A percentile compares a stretch with the other conserved stretches of the same genome.
Conservation (phyloP, 805 yeast species). For the Saccharomycopsis vini region DNA sequence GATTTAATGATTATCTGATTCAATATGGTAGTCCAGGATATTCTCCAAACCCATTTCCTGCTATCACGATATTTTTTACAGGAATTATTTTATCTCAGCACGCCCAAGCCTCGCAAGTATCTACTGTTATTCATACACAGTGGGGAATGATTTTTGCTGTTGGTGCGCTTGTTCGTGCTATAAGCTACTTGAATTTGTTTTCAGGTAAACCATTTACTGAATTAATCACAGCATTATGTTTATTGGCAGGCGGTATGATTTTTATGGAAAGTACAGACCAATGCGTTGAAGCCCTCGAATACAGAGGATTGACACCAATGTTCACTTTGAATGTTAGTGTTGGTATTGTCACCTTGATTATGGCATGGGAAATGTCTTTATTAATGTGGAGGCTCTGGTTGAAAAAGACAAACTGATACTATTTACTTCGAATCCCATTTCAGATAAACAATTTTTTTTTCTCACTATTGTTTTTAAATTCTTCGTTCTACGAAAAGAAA, state of each 20-base stretch:
- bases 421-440: too few relatives aligned
- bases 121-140: conserved; percentile 77
- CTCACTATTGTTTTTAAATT: too few relatives aligned
- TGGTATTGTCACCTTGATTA: conserved; percentile 65
- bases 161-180: conserved; percentile 69
- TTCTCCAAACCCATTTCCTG: conserved; percentile 92
- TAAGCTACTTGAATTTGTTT: conserved; percentile 46
- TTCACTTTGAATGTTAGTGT: conserved; percentile 82
- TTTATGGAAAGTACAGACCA: conserved; percentile 92
- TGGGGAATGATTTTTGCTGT: conserved; percentile 87
- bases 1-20: too few relatives aligned
- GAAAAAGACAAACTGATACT: neutral
- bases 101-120: conserved; percentile 68
- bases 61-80: conserved; percentile 90
- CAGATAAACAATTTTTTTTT: too few relatives aligned
- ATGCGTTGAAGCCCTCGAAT: conserved; percentile 70
- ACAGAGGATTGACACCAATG: conserved; percentile 79
- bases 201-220: conserved; percentile 79
- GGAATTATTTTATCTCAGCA: conserved; percentile 94
- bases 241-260: conserved; percentile 81
- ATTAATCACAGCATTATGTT: conserved; percentile 64
- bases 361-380: conserved; percentile 81
- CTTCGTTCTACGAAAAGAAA: too few relatives aligned
- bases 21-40: conserved; percentile 48
- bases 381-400: conserved; percentile 46